phyloP scores from a whole-genome alignment of 257 asterid genomes.

The Solanum pimpinellifolium region DNA sequence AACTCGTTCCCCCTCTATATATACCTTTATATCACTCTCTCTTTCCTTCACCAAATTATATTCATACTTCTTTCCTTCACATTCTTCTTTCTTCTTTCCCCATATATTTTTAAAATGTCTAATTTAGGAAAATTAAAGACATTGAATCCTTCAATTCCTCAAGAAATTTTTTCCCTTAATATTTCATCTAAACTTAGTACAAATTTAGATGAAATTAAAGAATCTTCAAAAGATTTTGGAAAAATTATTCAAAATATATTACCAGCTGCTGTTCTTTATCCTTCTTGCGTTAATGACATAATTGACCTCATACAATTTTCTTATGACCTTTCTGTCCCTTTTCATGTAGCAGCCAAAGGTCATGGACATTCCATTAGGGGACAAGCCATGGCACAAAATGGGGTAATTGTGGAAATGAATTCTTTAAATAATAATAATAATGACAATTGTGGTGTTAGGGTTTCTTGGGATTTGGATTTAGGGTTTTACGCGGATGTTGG shows the following conservation, averaged over 20 bases:
- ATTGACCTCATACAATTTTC: conserved; percentile 27
- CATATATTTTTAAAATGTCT: background rate
- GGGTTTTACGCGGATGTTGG: conserved; percentile 63
- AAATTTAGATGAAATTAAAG: conserved; percentile 13
- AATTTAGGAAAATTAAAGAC: conserved; percentile 4
- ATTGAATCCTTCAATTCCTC: conserved; percentile 8
- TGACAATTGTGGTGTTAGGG: conserved; percentile 14
- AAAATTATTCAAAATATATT: conserved; percentile 21
- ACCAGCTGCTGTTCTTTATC: conserved; percentile 48
- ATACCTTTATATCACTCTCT: background rate
- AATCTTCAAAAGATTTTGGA: conserved; percentile 54
- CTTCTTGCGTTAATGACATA: conserved; percentile 39
- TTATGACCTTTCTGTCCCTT: conserved; percentile 28
- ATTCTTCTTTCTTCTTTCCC: conserved; percentile 5
- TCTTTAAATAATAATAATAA: conserved; percentile 1
- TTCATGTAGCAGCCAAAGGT: conserved; percentile 52
- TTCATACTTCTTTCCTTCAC: no score
- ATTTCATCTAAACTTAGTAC: conserved; percentile 12
- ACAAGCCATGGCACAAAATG: conserved; percentile 51
- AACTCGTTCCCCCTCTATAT: background rate
- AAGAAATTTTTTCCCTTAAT: conserved; percentile 1
- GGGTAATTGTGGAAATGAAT: conserved; percentile 59
- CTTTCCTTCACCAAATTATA: background rate
- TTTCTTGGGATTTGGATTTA: conserved; percentile 21
- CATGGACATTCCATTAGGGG: conserved; percentile 70